phyloP scores from a whole-genome alignment of 108 stramenopile genomes.

The Seminavis robusta region DNA sequence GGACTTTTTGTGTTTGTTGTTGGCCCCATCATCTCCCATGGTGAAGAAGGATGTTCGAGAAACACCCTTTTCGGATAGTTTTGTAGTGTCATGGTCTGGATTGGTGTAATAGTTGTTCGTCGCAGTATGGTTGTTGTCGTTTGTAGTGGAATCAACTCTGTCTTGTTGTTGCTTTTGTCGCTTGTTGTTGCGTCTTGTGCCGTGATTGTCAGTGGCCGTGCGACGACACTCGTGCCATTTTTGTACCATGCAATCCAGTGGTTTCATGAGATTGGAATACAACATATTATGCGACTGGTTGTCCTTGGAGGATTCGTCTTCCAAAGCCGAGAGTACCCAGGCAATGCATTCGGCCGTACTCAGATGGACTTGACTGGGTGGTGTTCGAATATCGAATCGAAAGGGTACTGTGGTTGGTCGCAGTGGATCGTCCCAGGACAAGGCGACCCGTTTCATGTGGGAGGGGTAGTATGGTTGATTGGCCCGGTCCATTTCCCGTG shows the following conservation, averaged over 20 bases:
- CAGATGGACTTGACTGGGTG: slow-evolving; percentile 51
- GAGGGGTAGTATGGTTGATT: slow-evolving; percentile 48
- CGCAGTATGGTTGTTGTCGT: too few species aligned
- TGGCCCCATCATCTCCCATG: too few species aligned
- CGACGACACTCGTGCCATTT: slow-evolving; percentile 62
- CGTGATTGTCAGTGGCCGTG: too few species aligned
- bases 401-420: not conserved
- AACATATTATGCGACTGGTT: slow-evolving; percentile 14
- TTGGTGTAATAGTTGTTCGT: too few species aligned
- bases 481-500: slow-evolving; percentile 64
- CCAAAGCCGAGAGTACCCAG: slow-evolving; percentile 49
- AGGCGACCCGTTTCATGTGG: slow-evolving; percentile 44
- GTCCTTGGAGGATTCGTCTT: slow-evolving; percentile 9
- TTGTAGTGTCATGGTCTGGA: too few species aligned
- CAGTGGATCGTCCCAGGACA: slow-evolving; percentile 16
- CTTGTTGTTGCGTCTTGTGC: too few species aligned
- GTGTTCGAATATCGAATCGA: slow-evolving; percentile 57
- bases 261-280: slow-evolving; percentile 55
- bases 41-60: too few species aligned
- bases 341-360: slow-evolving; percentile 77
- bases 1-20: too few species aligned
- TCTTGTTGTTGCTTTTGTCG: too few species aligned
- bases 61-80: too few species aligned
- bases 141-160: too few species aligned
- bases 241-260: slow-evolving; percentile 64